phyloP scores from a whole-genome alignment of 805 yeast species.

The Ogataea trehalophila region DNA sequence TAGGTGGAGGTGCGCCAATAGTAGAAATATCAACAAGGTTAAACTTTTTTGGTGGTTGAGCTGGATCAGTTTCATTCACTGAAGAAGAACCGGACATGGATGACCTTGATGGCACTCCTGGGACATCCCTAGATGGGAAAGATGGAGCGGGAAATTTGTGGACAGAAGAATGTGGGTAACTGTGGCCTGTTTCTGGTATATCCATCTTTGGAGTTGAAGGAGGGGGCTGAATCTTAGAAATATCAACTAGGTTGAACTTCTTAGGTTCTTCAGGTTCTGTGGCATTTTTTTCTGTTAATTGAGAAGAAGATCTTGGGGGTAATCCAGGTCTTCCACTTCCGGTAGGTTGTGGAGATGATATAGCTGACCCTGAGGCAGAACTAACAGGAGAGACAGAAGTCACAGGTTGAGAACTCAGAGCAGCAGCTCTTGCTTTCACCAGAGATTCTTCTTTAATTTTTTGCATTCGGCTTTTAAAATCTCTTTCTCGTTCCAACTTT shows the following conservation, averaged over 20 bases:
- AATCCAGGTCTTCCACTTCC: slow-evolving; percentile 7
- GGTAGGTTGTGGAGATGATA: not conserved
- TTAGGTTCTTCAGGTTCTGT: slow-evolving; percentile 10
- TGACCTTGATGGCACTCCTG: not conserved
- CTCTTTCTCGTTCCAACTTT: slow-evolving; percentile 20
- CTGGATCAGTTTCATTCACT: not conserved
- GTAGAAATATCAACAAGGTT: slow-evolving; percentile 15
- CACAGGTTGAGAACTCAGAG: slow-evolving; percentile 3
- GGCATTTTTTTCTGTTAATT: not conserved
- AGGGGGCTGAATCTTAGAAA: slow-evolving; percentile 26
- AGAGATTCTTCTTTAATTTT: slow-evolving; percentile 26
- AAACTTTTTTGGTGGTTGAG: slow-evolving; percentile 12
- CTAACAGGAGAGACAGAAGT: slow-evolving; percentile 5
- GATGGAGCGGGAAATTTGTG: no score
- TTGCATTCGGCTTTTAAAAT: slow-evolving; percentile 21
- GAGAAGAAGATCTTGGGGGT: slow-evolving; percentile 10
- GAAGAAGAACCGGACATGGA: not conserved
- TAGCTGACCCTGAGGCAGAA: not conserved
- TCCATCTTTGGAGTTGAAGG: slow-evolving; percentile 17
- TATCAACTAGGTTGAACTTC: slow-evolving; percentile 22
- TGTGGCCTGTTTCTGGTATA: not conserved
- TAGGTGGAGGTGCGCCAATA: slow-evolving; percentile 20
- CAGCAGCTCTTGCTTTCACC: slow-evolving; percentile 21
- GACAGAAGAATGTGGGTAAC: no score
- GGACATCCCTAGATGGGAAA: no score